Base-by-base conservation (phyloP, 2,329 filamentous ascomycete species). In the Fusarium albidum region DNA sequence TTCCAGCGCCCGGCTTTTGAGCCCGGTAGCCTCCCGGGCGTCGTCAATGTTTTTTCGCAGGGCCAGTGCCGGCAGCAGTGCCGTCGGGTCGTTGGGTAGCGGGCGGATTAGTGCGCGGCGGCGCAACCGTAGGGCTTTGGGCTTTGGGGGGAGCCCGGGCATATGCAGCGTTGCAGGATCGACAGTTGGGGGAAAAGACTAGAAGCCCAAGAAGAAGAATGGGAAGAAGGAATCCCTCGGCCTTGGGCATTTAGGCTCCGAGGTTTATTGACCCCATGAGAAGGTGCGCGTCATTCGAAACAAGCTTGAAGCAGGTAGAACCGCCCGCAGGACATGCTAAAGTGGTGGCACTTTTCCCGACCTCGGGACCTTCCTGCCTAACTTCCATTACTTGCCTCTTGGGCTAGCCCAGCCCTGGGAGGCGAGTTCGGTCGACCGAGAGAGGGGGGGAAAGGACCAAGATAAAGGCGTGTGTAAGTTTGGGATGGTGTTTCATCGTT, bases 51-150 rank as follows among this genome's bases (percentile, higher is more conserved):
- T 37, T 31, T 52, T 40, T n/a, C n/a, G n/a, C 46, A 41, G 27
- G 54, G 39, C 34, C 33, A 59, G 49, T 61, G 54, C 58, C 58
- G 58, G 53, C 49, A 61, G 57, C 55, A 61, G 57, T 59, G 57
- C 44, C 35, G 28, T 44, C 14, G 21, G n/a, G n/a, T n/a, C n/a
- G n/a, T n/a, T n/a, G n/a, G n/a, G n/a, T n/a, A n/a, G n/a, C n/a
- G n/a, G n/a, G n/a, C n/a, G n/a, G n/a, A n/a, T n/a, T n/a, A n/a
- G n/a, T n/a, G n/a, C n/a, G n/a, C n/a, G n/a, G 45, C 47, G 40
- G 39, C 38, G 49, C 25, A 15, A 32, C 9, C n/a, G 37, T n/a
- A n/a, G n/a, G n/a, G n/a, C n/a, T n/a, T n/a, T n/a, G n/a, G n/a
- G n/a, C n/a, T n/a, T n/a, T n/a, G n/a, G n/a, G n/a, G n/a, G n/a